A percentile compares a stretch with the other conserved stretches of the same genome.
Conservation (phyloP, 139 green algal genomes). For the Chlorella vulgaris region DNA sequence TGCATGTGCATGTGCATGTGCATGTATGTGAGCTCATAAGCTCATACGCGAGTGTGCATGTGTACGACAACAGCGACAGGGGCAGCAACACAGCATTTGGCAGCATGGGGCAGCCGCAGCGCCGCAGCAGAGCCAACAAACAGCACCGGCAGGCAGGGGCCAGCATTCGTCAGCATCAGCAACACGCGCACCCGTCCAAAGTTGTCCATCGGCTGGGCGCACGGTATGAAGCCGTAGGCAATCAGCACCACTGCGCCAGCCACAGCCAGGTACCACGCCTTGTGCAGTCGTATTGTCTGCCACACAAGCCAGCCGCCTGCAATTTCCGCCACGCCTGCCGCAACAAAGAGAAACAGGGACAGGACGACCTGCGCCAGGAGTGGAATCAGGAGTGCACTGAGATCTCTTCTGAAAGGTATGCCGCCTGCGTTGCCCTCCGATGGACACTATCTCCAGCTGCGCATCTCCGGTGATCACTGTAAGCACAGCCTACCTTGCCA, state of each 20-base stretch:
- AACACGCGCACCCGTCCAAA: conserved; percentile 50
- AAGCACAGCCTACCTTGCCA: conserved; percentile 13
- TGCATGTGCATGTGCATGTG: background rate
- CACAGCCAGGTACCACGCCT: conserved; percentile 38
- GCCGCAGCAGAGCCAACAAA: no score
- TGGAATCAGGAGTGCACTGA: background rate
- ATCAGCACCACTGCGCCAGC: conserved; percentile 62
- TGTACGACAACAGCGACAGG: no score
- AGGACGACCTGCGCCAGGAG: conserved; percentile 9
- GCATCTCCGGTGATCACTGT: background rate
- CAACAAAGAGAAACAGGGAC: conserved; percentile 60
- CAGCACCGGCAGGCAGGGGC: no score
- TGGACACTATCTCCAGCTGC: no score
- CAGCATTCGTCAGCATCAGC: background rate
- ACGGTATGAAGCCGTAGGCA: conserved; percentile 82
- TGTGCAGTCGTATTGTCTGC: conserved; percentile 69
- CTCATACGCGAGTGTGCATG: no score
- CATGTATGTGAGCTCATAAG: no score
- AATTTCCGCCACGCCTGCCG: conserved; percentile 78
- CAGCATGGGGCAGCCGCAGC: no score
- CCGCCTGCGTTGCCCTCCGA: background rate
- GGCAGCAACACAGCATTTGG: no score
- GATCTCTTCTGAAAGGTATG: background rate
- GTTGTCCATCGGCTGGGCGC: conserved; percentile 71
- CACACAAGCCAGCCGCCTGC: conserved; percentile 89